These are phyloP conservation scores for Wallacemonas rigidus DNA, from an alignment of 208 protist genomes.

Conservation along the genomic window DNA sequence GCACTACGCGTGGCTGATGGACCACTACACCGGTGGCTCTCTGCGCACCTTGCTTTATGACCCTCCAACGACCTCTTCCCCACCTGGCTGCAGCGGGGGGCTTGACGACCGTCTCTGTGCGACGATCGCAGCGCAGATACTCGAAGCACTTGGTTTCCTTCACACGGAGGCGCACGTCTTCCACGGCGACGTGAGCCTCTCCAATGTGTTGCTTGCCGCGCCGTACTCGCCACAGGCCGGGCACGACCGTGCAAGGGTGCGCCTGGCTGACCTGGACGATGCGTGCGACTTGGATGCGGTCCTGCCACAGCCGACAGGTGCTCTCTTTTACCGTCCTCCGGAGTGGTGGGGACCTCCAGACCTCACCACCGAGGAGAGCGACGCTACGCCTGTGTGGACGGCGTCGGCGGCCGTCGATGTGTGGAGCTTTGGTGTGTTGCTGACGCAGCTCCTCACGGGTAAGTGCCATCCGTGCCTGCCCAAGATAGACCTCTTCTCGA, in stretches of 20 bases:
- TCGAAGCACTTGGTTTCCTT: constrained; percentile 51
- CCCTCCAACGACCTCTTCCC: too few relatives aligned
- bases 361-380: background rate
- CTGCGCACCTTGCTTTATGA: constrained; percentile 28
- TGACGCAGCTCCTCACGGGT: constrained; percentile 42
- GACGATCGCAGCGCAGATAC: constrained; percentile 28
- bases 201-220: constrained; percentile 47
- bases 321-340: constrained; percentile 38
- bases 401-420: constrained; percentile 31
- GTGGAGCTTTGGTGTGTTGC: constrained; percentile 58
- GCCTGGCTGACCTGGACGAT: constrained; percentile 14
- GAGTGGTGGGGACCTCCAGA: constrained; percentile 28
- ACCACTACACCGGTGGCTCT: constrained; percentile 27
- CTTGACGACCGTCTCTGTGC: constrained; percentile 14
- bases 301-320: constrained; percentile 21
- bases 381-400: background rate
- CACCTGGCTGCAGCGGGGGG: background rate
- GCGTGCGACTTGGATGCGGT: constrained; percentile 30
- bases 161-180: constrained; percentile 38
- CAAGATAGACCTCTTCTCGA: constrained; percentile 5
- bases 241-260: background rate
- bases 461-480: constrained; percentile 29
- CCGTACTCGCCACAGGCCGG: background rate
- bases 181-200: constrained; percentile 63
- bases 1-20: constrained; percentile 42